Conservation (phyloP, 805 yeast species). For the Lipomyces oligophaga region DNA sequence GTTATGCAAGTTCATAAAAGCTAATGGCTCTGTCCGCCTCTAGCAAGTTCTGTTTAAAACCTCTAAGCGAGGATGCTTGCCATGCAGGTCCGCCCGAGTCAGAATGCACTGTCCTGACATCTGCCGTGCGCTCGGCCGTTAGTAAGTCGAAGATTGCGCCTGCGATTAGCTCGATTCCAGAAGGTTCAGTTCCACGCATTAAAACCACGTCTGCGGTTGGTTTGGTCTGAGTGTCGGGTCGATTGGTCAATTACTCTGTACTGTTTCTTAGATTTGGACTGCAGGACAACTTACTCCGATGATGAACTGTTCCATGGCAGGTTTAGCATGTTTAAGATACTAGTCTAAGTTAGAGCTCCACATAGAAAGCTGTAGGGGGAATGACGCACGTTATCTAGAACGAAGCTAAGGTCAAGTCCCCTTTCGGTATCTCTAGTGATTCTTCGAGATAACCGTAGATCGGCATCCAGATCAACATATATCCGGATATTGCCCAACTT, state of each 20-base stretch:
- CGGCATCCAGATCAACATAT: constrained; percentile 81
- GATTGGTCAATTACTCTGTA: neutral
- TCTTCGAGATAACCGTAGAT: constrained; percentile 75
- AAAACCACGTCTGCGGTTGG: constrained; percentile 69
- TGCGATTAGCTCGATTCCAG: constrained; percentile 57
- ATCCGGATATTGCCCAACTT: constrained; percentile 62
- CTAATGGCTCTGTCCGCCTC: constrained; percentile 16
- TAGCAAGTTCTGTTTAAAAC: constrained; percentile 3
- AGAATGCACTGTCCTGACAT: neutral
- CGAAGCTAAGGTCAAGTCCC: constrained; percentile 7
- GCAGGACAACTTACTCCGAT: constrained; percentile 11
- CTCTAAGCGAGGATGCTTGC: constrained; percentile 1
- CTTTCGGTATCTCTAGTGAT: constrained; percentile 32
- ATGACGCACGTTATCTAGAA: constrained; percentile 16
- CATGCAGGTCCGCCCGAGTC: constrained; percentile 1
- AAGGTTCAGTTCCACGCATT: constrained; percentile 63
- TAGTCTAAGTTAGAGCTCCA: neutral
- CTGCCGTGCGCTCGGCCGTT: constrained; percentile 4
- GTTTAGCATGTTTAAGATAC: constrained; percentile 56
- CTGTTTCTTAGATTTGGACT: neutral
- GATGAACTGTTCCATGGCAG: constrained; percentile 65
- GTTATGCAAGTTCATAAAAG: constrained; percentile 22
- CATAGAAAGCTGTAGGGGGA: too few species aligned
- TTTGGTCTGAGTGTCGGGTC: constrained; percentile 44
- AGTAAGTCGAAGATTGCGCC: constrained; percentile 52